These are phyloP conservation scores for Pholiota adiposa DNA, from an alignment of 1,284 basidiomycete species.

Conservation along the genomic window DNA sequence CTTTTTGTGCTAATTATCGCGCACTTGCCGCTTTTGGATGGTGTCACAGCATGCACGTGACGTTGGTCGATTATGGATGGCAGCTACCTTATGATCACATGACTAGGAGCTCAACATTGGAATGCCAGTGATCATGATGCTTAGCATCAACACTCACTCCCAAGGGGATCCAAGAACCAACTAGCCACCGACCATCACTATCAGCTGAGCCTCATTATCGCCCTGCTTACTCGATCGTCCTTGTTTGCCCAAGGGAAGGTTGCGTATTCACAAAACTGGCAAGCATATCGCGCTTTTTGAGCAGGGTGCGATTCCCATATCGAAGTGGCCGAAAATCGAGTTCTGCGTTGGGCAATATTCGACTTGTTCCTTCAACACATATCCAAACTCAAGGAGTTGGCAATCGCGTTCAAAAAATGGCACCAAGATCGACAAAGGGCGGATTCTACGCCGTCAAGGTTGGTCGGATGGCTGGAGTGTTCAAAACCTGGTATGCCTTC, in stretches of 20 bases:
- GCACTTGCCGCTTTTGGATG: background rate
- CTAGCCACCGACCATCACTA: no score
- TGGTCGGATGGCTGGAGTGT: slow-evolving; percentile 39
- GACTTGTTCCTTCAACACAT: background rate
- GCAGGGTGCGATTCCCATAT: background rate
- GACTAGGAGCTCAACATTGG: no score
- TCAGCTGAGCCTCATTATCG: no score
- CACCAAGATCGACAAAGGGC: slow-evolving; percentile 21
- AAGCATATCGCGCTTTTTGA: background rate
- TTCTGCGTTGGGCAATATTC: background rate
- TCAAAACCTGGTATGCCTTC: slow-evolving; percentile 36
- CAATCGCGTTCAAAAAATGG: background rate
- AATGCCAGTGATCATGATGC: no score
- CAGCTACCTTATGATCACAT: background rate
- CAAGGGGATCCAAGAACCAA: no score
- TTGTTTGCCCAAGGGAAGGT: no score
- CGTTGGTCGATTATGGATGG: background rate
- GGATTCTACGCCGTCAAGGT: slow-evolving; percentile 42
- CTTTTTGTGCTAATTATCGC: background rate
- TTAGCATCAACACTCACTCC: no score
- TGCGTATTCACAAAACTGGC: background rate
- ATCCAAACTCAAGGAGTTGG: background rate
- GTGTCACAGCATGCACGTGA: background rate
- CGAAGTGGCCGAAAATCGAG: background rate
- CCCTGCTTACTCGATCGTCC: no score